phyloP scores from a whole-genome alignment of 1,139 yeast genomes.

The Yamadazyma membranifaciens region DNA sequence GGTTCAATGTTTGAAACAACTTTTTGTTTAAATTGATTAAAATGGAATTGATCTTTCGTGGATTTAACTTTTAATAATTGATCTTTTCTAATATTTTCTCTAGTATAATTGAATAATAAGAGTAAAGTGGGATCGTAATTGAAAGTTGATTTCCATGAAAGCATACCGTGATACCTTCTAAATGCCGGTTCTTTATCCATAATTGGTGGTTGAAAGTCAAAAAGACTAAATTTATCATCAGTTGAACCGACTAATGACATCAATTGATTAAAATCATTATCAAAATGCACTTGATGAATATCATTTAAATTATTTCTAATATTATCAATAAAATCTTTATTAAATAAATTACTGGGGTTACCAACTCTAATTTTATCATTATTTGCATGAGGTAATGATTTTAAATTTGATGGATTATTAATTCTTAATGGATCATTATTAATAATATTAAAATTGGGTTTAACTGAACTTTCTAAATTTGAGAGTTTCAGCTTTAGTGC shows the following conservation, averaged over 20 bases:
- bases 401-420: not conserved
- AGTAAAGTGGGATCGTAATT: slow-evolving; percentile 20
- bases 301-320: slow-evolving; percentile 5
- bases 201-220: slow-evolving; percentile 3
- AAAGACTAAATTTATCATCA: slow-evolving; percentile 6
- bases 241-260: slow-evolving; percentile 5
- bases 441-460: not conserved
- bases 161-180: slow-evolving; percentile 32
- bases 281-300: slow-evolving; percentile 7
- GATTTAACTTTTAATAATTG: slow-evolving; percentile 4
- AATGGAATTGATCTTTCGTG: slow-evolving; percentile 6
- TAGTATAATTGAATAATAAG: slow-evolving; percentile 4
- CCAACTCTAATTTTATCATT: slow-evolving; percentile 4
- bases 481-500: slow-evolving; percentile 9
- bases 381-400: not conserved
- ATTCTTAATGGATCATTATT: not conserved
- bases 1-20: slow-evolving; percentile 6
- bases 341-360: slow-evolving; percentile 1
- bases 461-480: slow-evolving; percentile 8
- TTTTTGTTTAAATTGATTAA: slow-evolving; percentile 4
- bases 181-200: slow-evolving; percentile 6
- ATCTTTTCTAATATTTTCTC: slow-evolving; percentile 4
- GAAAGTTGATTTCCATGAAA: slow-evolving; percentile 35
- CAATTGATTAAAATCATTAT: slow-evolving; percentile 8
- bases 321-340: slow-evolving; percentile 2